Evolutionary conservation across 2,329 filamentous ascomycete genomes (phyloP), one percentile per base, ranked within the genome.

Genomic region (Beauveria caledonica): DNA sequence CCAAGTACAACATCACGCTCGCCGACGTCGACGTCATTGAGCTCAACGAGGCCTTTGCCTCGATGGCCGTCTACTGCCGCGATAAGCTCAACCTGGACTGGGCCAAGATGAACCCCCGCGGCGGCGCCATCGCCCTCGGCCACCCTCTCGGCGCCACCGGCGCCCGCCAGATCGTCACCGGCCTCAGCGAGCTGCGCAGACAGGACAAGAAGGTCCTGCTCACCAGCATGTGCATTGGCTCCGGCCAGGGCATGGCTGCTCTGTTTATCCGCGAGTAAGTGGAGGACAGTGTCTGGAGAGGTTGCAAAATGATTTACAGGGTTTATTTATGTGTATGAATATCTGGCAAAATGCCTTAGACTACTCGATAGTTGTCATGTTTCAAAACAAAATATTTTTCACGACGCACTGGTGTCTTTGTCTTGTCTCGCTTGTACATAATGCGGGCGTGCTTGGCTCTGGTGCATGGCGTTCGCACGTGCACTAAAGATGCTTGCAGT

Each of bases 11-110:
- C 75, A 76, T 99, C 63, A 84, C 81, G 25, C 78, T 96, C 58
- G 83, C 87, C 62, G 94, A 97, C 68, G 84, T 94, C 63, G 94
- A 99, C 70, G 82, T 97, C 40, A 81, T 93, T 67, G 94, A 97
- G 82, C 77, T 99, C 71, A 99, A 99, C 79, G 94, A 99, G 82
- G 94, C 94, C 1, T 99, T 99, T 70, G 93, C 92, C 23, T 94
- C 89, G 57, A 97, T 97, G 94, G 92, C 91, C 1, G 92, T 97
- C 33, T 97, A 97, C 83, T 96, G 92, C 77, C 77, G 89, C 60
- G 81, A 91, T 68, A 84, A 78, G 65, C 80, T 94, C 55, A 84
- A 84, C 65, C 77, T 93, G 55, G 86, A 89, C 70, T 83, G 82
- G 74, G 74, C 81, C 68, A 93, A 92, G 84, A 83, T 94, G 81